Evolutionary conservation across 495 filamentous ascomycete genomes (phyloP).

Genomic region (Durotheca rogersii): DNA sequence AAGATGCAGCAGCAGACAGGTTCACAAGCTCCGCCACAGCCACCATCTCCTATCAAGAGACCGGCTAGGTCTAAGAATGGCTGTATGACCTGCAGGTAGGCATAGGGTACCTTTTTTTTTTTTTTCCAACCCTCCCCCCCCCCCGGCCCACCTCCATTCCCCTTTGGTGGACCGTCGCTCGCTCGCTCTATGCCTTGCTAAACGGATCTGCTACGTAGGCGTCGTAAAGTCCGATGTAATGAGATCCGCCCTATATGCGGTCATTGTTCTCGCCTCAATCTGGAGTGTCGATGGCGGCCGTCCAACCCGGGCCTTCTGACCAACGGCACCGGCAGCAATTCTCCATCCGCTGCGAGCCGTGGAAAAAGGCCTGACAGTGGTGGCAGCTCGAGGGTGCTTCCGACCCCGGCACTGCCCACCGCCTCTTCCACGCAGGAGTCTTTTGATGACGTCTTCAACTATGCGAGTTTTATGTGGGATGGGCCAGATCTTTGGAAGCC

Average conservation of each 20-base stretch:
- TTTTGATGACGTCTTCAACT: slow-evolving; percentile 40
- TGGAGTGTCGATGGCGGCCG: slow-evolving; percentile 32
- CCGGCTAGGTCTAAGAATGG: slow-evolving; percentile 23
- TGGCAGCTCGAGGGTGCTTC: background rate
- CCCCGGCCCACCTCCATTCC: too few relatives aligned
- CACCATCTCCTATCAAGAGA: slow-evolving; percentile 9
- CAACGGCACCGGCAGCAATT: background rate
- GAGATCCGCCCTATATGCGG: slow-evolving; percentile 42
- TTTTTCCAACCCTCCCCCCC: too few relatives aligned
- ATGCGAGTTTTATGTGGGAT: slow-evolving; percentile 45
- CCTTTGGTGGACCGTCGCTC: background rate
- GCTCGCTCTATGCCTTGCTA: slow-evolving; percentile 9
- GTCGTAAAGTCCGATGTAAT: slow-evolving; percentile 40
- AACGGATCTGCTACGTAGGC: slow-evolving; percentile 13
- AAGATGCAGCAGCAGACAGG: slow-evolving; percentile 15
- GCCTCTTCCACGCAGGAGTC: slow-evolving; percentile 12
- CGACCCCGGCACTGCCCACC: background rate
- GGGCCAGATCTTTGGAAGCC: slow-evolving; percentile 13
- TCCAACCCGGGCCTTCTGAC: slow-evolving; percentile 10
- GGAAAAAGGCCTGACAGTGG: slow-evolving; percentile 3
- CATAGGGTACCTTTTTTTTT: slow-evolving; percentile 1
- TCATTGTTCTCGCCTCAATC: slow-evolving; percentile 40
- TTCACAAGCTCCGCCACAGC: background rate
- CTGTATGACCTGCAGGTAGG: slow-evolving; percentile 29
- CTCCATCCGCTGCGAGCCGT: slow-evolving; percentile 2